Evolutionary conservation across 1,284 basidiomycete species (phyloP), one percentile per base, ranked within the genome.

Genomic region (Cryptococcus sp.): DNA sequence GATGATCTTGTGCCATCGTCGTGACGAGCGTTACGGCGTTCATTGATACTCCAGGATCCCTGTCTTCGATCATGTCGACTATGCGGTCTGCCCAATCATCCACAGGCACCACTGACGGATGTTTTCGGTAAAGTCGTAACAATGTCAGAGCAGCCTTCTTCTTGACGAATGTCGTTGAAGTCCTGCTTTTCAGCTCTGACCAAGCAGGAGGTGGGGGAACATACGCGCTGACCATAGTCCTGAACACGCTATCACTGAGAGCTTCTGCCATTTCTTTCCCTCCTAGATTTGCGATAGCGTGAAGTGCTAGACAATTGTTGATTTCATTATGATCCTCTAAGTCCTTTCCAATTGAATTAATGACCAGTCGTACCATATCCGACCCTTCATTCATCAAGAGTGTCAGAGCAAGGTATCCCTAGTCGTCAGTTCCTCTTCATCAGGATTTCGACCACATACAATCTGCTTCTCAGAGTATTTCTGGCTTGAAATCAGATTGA

Each of bases 391-490:
- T 92, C 91, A 98, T 94, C 48, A 98, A 80, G 46, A 98, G 77
- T 2, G 96, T 98, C 22, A 98, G 86, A 11, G 96, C 96, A 42
- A 98, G 85, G 76, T 99, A 98, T 36, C 96, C 94, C 93, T 89
- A 66, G 1, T 13, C 11, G 34, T 36, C 11, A n/a, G n/a, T n/a
- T 34, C 9, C 32, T 34, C 10, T 7, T 31, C 7, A 48, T 45
- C 52, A 50, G 36, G 4, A 23, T 23, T 23, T 43, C 19, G 28
- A 3, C 13, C n/a, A 75, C 88, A 64, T 70, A 94, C 94, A 61
- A 99, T 98, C 77, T 99, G 96, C 77, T 99, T 99, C 78, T 99
- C 96, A 64, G 88, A 92, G 74, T 98, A 98, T 70, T 96, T 98
- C 43, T 83, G 78, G 69, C 90, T 93, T 36, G 93, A 88, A 64